Base-by-base conservation (phyloP, 23 red algal species). In the Gracilaria gracilis region DNA sequence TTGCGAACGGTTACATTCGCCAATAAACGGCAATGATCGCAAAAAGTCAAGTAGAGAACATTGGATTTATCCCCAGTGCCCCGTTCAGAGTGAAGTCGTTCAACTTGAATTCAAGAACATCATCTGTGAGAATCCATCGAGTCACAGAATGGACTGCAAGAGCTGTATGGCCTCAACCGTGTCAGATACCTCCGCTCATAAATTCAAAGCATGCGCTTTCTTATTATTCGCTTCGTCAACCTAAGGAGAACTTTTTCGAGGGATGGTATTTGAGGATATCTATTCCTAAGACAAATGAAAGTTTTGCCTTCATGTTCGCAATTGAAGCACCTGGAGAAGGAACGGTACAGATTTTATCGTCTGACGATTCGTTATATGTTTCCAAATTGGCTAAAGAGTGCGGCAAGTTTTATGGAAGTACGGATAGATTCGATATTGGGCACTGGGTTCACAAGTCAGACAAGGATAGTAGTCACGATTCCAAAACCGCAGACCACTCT, bases 191-290 rank as follows among this genome's bases (percentile, higher is more conserved):
- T 19, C 72, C 72, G n/a, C 40, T 77, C 72, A 46, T 49, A 51
- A 77, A 51, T 31, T 77, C 72, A 31, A 77, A 77, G 25, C 72
- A 77, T 31, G 8, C 72, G 17, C 5, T 17, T 49, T 77, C 72
- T 0, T 49, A 50, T 77, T 77, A 49, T 51, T n/a, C 72, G 4
- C 38, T 77, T 50, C 72, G 72, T 3, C 38, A 29, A 16, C 72
- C 72, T 29, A 27, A 50, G 7, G 38, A 27, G 13, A 77, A 77
- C 20, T 77, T 77, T 53, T 92, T 92, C 55, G 89, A 92, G 51
- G 89, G 89, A 19, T 92, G 89, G 89, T 92, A 83, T 46, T 61
- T 92, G 23, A 77, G 89, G 47, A 31, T 90, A n/a, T 57, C 65
- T 47, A 65, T 92, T 39, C 78, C 89, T 17, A 20, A 70, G 9